A percentile compares a stretch with the other conserved stretches of the same genome.
These are phyloP conservation scores for Tetrahymena elliotti DNA, from an alignment of 73 alveolate genomes.

Conservation along the genomic window DNA sequence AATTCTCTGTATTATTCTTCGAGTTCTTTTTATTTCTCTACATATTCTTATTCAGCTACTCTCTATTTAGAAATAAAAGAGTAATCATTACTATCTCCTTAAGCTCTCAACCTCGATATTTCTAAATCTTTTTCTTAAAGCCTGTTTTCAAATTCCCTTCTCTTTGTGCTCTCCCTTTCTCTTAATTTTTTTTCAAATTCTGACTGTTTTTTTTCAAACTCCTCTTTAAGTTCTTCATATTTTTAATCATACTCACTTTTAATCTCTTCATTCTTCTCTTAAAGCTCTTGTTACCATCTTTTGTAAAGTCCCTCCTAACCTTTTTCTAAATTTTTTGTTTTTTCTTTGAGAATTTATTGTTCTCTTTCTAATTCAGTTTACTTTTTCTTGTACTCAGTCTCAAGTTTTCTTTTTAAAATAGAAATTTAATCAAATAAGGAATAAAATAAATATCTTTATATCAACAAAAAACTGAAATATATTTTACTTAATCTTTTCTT, in stretches of 20 bases:
- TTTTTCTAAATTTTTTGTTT: not conserved
- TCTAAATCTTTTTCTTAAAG: not conserved
- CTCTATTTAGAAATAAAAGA: not conserved
- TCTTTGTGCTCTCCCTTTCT: not conserved
- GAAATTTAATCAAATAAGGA: not conserved
- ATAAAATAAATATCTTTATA: not conserved
- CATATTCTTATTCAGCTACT: not conserved
- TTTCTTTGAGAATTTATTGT: not conserved
- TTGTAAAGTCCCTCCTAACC: not conserved
- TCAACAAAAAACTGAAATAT: not conserved
- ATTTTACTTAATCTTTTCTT: not conserved
- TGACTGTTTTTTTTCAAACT: not conserved
- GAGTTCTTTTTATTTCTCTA: not conserved
- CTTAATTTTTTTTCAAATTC: not conserved
- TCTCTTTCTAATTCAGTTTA: not conserved
- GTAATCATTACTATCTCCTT: not conserved
- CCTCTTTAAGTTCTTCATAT: not conserved
- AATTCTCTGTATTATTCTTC: not conserved
- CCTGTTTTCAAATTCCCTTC: not conserved
- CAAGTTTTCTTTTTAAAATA: not conserved
- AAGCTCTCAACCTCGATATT: not conserved
- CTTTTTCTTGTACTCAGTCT: not conserved
- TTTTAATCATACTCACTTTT: not conserved
- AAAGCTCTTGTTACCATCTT: not conserved
- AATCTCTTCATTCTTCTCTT: not conserved